Conservation (phyloP, 805 yeast species). For the Hagleromyces aurorensis region DNA sequence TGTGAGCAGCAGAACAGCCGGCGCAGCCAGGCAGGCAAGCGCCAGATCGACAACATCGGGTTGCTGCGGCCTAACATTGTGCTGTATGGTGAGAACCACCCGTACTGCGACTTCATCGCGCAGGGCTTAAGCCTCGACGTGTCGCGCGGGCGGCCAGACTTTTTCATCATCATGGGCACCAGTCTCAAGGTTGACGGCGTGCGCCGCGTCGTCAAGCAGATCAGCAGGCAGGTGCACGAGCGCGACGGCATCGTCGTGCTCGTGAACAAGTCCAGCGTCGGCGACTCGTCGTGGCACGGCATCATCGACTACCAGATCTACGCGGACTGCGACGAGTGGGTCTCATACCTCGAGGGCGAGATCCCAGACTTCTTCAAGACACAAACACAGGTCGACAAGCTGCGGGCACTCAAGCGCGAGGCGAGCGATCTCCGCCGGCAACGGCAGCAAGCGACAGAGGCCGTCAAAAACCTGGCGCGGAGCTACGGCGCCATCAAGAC, state of each 20-base stretch:
- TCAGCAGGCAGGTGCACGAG: conserved; percentile 67
- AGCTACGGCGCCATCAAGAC: no score
- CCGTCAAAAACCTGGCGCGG: not conserved
- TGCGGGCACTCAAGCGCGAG: conserved; percentile 25
- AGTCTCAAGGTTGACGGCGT: conserved; percentile 89
- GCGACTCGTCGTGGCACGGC: conserved; percentile 58
- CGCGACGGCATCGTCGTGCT: conserved; percentile 71
- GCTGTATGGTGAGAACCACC: conserved; percentile 90
- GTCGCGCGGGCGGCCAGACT: conserved; percentile 53
- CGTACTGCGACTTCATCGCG: conserved; percentile 72
- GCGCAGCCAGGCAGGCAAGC: conserved; percentile 60
- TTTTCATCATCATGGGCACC: conserved; percentile 86
- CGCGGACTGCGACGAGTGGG: conserved; percentile 80
- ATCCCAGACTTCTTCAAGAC: conserved; percentile 57
- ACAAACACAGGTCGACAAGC: conserved; percentile 34
- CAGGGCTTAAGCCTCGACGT: conserved; percentile 61
- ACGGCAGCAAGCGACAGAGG: conserved; percentile 7
- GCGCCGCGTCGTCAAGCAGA: conserved; percentile 58
- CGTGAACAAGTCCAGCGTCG: conserved; percentile 60
- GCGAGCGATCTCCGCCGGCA: conserved; percentile 27
- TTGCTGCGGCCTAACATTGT: conserved; percentile 82
- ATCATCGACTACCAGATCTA: conserved; percentile 72
- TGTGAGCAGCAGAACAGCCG: conserved; percentile 53
- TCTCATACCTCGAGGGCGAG: conserved; percentile 42
- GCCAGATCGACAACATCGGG: conserved; percentile 67